phyloP scores from a whole-genome alignment of 2,329 filamentous ascomycete species.

The Verruconis gallopava region DNA sequence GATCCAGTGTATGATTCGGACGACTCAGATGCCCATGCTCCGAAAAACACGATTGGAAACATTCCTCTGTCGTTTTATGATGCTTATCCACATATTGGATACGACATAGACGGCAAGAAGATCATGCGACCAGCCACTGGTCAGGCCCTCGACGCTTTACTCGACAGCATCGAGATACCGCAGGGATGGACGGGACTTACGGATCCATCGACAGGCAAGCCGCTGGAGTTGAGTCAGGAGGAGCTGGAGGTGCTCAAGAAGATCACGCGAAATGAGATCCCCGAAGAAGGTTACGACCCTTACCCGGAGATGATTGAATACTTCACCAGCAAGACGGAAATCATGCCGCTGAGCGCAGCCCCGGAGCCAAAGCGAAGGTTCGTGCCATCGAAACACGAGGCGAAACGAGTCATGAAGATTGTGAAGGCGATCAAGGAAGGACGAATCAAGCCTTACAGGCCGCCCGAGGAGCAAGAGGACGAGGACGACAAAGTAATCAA shows the following conservation, averaged over 20 bases:
- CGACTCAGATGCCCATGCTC: conserved; percentile 69
- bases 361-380: conserved; percentile 95
- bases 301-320: conserved; percentile 91
- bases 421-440: conserved; percentile 92
- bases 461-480: conserved; percentile 59
- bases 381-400: conserved; percentile 91
- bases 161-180: conserved; percentile 93
- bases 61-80: conserved; percentile 95
- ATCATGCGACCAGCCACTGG: conserved; percentile 93
- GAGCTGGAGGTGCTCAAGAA: conserved; percentile 81
- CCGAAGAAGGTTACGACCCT: conserved; percentile 79
- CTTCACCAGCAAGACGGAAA: conserved; percentile 80
- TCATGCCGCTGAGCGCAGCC: conserved; percentile 88
- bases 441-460: conserved; percentile 79
- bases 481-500: conserved; percentile 57
- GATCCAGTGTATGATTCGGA: conserved; percentile 94
- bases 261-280: conserved; percentile 77
- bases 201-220: conserved; percentile 87
- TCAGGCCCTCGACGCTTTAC: conserved; percentile 79
- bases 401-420: conserved; percentile 92
- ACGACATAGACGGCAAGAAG: conserved; percentile 97
- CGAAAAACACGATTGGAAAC: conserved; percentile 84
- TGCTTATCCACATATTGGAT: conserved; percentile 93
- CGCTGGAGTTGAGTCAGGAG: conserved; percentile 72
- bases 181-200: conserved; percentile 96